These are phyloP conservation scores for Calycina marina DNA, from an alignment of 2,329 filamentous ascomycete species.

Conservation along the genomic window DNA sequence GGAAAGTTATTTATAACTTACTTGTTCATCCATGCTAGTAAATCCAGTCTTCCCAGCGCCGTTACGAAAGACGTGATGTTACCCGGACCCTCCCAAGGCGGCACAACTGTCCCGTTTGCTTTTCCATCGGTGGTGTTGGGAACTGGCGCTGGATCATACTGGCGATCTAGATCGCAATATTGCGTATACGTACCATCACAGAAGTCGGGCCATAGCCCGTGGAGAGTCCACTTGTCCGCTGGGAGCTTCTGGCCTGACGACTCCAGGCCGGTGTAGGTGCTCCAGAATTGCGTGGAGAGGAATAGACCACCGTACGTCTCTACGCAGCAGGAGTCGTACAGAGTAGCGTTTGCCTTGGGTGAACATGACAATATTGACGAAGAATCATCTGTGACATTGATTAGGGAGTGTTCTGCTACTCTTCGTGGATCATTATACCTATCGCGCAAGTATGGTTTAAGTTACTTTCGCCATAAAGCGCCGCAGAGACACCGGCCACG, in stretches of 20 bases:
- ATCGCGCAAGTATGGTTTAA: constrained; percentile 18
- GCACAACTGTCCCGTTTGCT: constrained; percentile 36
- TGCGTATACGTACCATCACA: constrained; percentile 46
- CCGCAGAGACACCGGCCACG: no score
- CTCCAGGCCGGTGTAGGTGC: constrained; percentile 47
- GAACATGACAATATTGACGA: no score
- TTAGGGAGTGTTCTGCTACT: no score
- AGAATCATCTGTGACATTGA: no score
- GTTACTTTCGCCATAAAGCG: constrained; percentile 16
- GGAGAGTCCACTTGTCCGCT: constrained; percentile 38
- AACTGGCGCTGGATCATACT: constrained; percentile 46
- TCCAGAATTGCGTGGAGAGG: constrained; percentile 50
- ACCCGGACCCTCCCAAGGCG: constrained; percentile 41
- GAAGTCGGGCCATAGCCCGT: constrained; percentile 28
- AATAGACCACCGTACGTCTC: constrained; percentile 51
- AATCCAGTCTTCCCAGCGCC: constrained; percentile 40
- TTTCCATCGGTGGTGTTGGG: constrained; percentile 49
- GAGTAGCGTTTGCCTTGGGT: constrained; percentile 26
- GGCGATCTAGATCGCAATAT: constrained; percentile 49
- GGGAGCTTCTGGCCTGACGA: constrained; percentile 42
- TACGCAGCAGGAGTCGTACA: constrained; percentile 46
- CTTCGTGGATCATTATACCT: no score
- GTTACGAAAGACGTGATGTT: constrained; percentile 43
- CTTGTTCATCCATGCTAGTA: constrained; percentile 51
- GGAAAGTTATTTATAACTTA: constrained; percentile 12